Evolutionary conservation across 148 eudicot species (phyloP).

Genomic region (Cornus kousa): DNA sequence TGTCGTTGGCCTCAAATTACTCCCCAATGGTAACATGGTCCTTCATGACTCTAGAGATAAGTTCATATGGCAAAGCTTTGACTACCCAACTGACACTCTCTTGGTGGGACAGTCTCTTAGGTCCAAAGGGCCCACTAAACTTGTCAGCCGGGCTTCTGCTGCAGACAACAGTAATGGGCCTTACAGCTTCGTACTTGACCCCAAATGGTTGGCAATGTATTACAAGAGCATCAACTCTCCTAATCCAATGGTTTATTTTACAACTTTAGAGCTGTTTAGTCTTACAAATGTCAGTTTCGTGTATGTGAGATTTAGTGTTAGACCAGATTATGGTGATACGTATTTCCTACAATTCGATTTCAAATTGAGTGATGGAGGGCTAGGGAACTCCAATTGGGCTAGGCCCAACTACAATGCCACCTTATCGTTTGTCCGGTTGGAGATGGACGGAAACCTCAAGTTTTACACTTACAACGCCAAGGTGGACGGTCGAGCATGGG

Average conservation of each 20-base stretch:
- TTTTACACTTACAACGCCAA: no score
- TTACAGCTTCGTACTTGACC: slow-evolving; percentile 27
- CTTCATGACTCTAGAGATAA: slow-evolving; percentile 24
- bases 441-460: no score
- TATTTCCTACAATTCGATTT: no score
- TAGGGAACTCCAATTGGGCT: no score
- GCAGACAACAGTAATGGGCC: slow-evolving; percentile 23
- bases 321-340: no score
- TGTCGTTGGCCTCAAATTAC: slow-evolving; percentile 24
- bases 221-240: not conserved
- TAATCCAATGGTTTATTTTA: no score
- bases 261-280: not conserved
- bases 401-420: no score
- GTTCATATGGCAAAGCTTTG: slow-evolving; percentile 35
- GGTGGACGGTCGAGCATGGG: slow-evolving; percentile 20
- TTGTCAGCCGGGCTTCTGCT: slow-evolving; percentile 30
- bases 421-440: no score
- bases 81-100: slow-evolving; percentile 29
- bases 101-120: slow-evolving; percentile 30
- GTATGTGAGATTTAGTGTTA: no score
- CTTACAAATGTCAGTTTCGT: no score
- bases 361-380: no score
- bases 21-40: slow-evolving; percentile 38
- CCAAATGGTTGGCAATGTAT: slow-evolving; percentile 20
- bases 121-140: slow-evolving; percentile 2